Evolutionary conservation across 192 early-diverging fungal genomes (phyloP).

Genomic region (Haplosporangium gracile): DNA sequence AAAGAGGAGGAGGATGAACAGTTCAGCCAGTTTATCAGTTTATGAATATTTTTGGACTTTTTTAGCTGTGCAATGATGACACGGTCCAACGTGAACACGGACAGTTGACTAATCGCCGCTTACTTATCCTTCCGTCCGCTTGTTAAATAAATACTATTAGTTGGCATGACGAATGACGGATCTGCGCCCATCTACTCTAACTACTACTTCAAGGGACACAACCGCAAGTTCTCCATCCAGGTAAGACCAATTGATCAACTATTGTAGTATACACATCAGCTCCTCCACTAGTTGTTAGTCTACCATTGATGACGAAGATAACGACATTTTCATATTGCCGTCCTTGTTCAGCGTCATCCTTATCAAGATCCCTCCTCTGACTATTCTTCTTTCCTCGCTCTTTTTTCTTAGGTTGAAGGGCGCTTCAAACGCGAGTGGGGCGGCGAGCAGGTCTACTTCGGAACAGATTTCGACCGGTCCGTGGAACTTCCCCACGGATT

Average conservation of each 20-base stretch:
- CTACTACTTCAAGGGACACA: constrained; percentile 55
- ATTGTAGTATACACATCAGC: not conserved
- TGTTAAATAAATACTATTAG: not conserved
- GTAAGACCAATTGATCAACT: constrained; percentile 7
- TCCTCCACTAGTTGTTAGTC: not conserved
- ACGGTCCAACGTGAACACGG: not conserved
- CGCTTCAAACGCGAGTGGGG: constrained; percentile 48
- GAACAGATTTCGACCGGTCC: constrained; percentile 51
- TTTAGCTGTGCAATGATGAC: not conserved
- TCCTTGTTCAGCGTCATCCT: not conserved
- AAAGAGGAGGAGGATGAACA: not conserved
- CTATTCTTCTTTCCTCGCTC: not conserved
- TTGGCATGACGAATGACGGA: constrained; percentile 50
- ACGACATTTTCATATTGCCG: not conserved
- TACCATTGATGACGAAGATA: not conserved
- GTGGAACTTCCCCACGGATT: constrained; percentile 45
- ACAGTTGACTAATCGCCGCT: not conserved
- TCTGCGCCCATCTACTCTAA: constrained; percentile 39
- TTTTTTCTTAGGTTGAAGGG: constrained; percentile 32
- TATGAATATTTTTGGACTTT: not conserved
- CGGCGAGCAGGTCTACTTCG: constrained; percentile 52
- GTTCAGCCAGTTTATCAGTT: not conserved
- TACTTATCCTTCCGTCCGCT: not conserved
- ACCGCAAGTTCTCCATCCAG: constrained; percentile 56
- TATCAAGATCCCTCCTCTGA: not conserved